Percentiles rank a stretch among this genome's conserved stretches.
Conservation (phyloP, 257 asterid species). For the Mitragyna speciosa region DNA sequence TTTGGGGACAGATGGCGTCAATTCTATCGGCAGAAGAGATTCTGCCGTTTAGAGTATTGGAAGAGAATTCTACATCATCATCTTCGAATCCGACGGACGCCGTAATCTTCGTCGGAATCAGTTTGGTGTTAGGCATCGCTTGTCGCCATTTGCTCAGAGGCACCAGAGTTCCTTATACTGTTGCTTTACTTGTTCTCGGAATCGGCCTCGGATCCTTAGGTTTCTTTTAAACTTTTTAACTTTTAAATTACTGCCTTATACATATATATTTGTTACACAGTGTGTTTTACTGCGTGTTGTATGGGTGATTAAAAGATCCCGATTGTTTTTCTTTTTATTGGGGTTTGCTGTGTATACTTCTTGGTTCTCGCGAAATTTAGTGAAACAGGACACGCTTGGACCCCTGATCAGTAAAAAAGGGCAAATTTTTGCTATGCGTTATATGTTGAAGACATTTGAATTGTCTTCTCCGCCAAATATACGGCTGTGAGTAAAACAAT, state of each 20-base stretch:
- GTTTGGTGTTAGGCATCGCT: conserved; percentile 83
- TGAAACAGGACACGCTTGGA: no score
- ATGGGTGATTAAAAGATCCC: no score
- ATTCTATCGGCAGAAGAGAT: conserved; percentile 24
- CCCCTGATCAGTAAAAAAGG: no score
- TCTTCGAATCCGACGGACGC: conserved; percentile 62
- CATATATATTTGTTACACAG: background rate
- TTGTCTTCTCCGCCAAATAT: no score
- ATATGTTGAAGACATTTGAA: no score
- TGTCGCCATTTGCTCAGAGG: conserved; percentile 81
- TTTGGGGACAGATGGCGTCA: conserved; percentile 21
- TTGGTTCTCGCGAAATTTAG: no score
- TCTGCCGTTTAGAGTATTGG: conserved; percentile 44
- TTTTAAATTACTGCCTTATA: no score
- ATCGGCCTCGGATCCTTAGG: conserved; percentile 86
- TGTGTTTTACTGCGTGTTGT: no score
- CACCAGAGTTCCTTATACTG: conserved; percentile 93
- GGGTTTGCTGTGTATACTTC: no score
- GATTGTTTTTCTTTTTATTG: no score
- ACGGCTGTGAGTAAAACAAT: no score
- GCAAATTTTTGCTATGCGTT: no score
- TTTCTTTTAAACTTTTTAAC: conserved; percentile 5
- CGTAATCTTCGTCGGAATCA: conserved; percentile 83
- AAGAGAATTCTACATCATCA: conserved; percentile 18
- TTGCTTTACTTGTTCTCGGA: conserved; percentile 82